phyloP scores from a whole-genome alignment of 2,329 filamentous ascomycete genomes.

The Fusarium praegraminearum region DNA sequence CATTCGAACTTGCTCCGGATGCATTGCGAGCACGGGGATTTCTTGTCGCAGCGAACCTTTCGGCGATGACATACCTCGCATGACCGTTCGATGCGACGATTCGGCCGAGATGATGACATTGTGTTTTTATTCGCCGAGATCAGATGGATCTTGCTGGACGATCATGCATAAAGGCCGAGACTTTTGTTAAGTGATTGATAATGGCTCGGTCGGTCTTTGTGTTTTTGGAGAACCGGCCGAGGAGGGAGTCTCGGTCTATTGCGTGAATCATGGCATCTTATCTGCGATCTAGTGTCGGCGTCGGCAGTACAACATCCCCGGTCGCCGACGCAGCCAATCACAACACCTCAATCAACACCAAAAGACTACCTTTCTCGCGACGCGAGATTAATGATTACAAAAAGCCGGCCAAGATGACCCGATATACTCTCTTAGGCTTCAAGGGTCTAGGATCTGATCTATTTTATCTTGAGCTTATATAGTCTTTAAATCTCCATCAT shows the following conservation, averaged over 20 bases:
- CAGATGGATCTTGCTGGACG: background rate
- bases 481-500: background rate
- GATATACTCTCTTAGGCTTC: background rate
- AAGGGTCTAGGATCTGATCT: background rate
- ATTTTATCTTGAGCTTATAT: slow-evolving; percentile 16
- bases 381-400: slow-evolving; percentile 21
- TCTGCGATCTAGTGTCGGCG: background rate
- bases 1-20: slow-evolving; percentile 57
- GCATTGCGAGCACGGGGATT: slow-evolving; percentile 77
- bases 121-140: slow-evolving; percentile 8
- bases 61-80: slow-evolving; percentile 60
- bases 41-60: slow-evolving; percentile 80
- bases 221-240: background rate
- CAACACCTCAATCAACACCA: background rate
- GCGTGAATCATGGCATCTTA: background rate
- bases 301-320: background rate
- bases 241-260: slow-evolving; percentile 12
- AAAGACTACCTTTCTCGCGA: slow-evolving; percentile 7
- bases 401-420: background rate
- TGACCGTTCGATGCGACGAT: slow-evolving; percentile 45
- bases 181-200: background rate
- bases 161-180: background rate
- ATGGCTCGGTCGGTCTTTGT: slow-evolving; percentile 18
- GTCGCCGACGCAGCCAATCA: slow-evolving; percentile 28
- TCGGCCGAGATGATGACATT: slow-evolving; percentile 18